Evolutionary conservation across 2,329 filamentous ascomycete species (phyloP), one percentile per base, ranked within the genome.

Genomic region (Cordyceps pruinosa): DNA sequence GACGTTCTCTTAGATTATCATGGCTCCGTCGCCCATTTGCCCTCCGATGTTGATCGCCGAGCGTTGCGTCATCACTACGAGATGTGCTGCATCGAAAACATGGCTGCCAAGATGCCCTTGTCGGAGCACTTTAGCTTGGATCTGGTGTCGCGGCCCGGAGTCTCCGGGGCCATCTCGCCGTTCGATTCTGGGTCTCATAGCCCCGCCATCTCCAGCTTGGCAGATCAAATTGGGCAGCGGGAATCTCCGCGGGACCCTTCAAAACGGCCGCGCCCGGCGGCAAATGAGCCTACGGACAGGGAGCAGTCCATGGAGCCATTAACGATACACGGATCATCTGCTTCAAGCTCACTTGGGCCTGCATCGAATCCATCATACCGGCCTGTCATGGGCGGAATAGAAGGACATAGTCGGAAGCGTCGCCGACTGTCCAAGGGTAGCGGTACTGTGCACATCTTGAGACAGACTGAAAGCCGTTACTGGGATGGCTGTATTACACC

Each of bases 11-110:
- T 35, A 2, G 44, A 58, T 2, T 63, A 57, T 34, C 54, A 65
- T 46, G 60, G 60, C 12, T 7, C 23, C 1, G 21, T 28, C n/a
- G 63, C 63, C 17, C 19, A 32, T 1, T 2, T 64, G 5, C 41
- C 62, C 5, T 2, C 7, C 8, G 21, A 4, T 12, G 44, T 63
- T 23, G 60, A 64, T 39, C 34, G 23, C 13, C 39, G 30, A 5
- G 60, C 62, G 15, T 46, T 65, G 23, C 61, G 59, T 13, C 60
- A 63, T 35, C 60, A 64, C 32, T 64, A 60, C 35, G 59, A 63
- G 12, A 64, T 64, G 60, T 63, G 52, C 25, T 64, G 61, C 42
- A 62, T 64, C 32, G 63, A 64, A 47, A 64, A 64, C 19, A 62
- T 64, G 60, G 34, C 34, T 32, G 28, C 28, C 13, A 8, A 35